Evolutionary conservation across 768 basidiomycete species (phyloP), one percentile per base, ranked within the genome.

Genomic region (Calocera viscosa): DNA sequence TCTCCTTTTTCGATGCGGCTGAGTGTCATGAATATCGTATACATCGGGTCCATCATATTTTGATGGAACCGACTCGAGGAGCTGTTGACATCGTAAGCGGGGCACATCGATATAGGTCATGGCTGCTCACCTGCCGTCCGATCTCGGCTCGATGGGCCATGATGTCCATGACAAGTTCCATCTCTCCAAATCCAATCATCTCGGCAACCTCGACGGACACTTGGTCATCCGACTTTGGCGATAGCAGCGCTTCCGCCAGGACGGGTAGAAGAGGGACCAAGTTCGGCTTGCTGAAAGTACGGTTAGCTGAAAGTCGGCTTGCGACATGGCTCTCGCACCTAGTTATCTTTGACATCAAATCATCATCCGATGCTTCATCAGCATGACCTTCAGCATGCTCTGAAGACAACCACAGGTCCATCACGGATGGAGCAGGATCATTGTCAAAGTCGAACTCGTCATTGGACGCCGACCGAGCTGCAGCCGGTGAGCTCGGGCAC

Each of bases 191-290:
- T 1, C 94, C 95, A 60, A 94, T 74, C 11, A 90, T 77, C 68
- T 96, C 94, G 8, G 82, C 83, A 11, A 97, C 74, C 70, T 91
- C 88, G 30, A 78, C 83, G 30, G 91, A 89, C 33, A 96, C 88
- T 24, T 83, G 84, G 33, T 93, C 90, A 69, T 88, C 81, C 22
- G 70, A 68, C 0, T 72, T 67, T 0, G 47, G 28, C 0, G 70
- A 69, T 14, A 49, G 49, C 3, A 76, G 67, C 7, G 53, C 53
- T 60, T 60, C 53, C 19, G 26, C 53, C 8, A 60, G 53, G 2
- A 60, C 26, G 2, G 53, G 53, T 10, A 60, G 53, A 7, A 60
- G 53, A 28, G 53, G 53, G 16, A 60, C 14, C 53, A 60, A 28
- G 53, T 60, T 60, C 26, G 53, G 53, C 19, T 60, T 60, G 53